Conservation (phyloP, 2,329 filamentous ascomycete species). For the Aspergillus flavus region DNA sequence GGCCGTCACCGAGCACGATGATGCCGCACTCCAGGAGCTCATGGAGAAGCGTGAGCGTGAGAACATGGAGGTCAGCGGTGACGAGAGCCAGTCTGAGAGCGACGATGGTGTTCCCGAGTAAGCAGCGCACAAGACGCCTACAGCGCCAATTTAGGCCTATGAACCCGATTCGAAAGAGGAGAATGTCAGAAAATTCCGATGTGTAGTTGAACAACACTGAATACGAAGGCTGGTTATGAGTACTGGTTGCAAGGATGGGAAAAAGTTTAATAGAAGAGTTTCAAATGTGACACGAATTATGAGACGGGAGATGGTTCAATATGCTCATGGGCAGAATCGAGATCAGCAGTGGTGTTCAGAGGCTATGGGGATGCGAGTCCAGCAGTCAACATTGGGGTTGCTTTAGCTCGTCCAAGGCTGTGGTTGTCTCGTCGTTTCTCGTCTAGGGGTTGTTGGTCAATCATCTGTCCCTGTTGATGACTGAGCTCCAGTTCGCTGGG, state of each 20-base stretch:
- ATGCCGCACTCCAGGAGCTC: conserved; percentile 91
- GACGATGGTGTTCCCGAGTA: conserved; percentile 76
- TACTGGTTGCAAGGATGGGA: conserved; percentile 6
- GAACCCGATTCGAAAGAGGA: not conserved
- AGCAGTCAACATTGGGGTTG: conserved; percentile 10
- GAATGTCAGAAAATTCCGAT: not conserved
- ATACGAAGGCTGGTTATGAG: not conserved
- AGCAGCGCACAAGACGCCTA: conserved; percentile 12
- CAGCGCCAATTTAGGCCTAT: conserved; percentile 3
- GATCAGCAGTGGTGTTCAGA: conserved; percentile 18
- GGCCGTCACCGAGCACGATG: conserved; percentile 97
- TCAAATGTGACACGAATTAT: conserved; percentile 30
- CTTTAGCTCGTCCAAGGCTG: conserved; percentile 8
- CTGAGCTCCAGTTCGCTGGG: conserved; percentile 19
- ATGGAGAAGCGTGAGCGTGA: conserved; percentile 99
- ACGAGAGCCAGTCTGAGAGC: conserved; percentile 93
- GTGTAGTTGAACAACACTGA: conserved; percentile 5
- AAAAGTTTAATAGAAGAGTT: conserved; percentile 30
- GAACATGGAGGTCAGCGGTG: conserved; percentile 96
- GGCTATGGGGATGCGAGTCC: conserved; percentile 4
- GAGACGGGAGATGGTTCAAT: conserved; percentile 30
- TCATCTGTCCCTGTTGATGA: conserved; percentile 15
- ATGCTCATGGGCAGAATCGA: conserved; percentile 21
- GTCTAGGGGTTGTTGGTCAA: conserved; percentile 17
- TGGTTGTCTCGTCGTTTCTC: conserved; percentile 9